These are phyloP conservation scores for Debaryomyces tyrocola DNA, from an alignment of 805 yeast species.

Conservation along the genomic window DNA sequence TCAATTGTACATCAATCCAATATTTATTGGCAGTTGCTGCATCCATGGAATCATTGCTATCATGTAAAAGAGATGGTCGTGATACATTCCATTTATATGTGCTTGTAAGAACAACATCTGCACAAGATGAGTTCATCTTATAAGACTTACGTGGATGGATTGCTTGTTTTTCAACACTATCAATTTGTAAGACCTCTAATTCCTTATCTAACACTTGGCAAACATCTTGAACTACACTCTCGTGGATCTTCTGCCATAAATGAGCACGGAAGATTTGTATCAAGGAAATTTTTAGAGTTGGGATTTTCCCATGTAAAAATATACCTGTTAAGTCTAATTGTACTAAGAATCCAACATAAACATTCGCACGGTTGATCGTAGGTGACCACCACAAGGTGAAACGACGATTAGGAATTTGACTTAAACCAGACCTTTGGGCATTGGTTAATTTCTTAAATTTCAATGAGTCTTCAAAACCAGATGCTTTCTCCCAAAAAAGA, in stretches of 20 bases:
- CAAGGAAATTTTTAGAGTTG: slow-evolving; percentile 90
- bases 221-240: slow-evolving; percentile 87
- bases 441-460: slow-evolving; percentile 93
- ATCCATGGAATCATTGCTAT: slow-evolving; percentile 62
- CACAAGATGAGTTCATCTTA: slow-evolving; percentile 93
- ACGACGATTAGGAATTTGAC: slow-evolving; percentile 96
- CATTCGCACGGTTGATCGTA: slow-evolving; percentile 95
- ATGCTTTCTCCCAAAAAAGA: slow-evolving; percentile 95
- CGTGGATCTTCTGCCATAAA: slow-evolving; percentile 98
- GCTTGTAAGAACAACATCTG: slow-evolving; percentile 80
- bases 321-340: slow-evolving; percentile 96
- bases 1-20: slow-evolving; percentile 93
- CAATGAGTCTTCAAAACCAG: slow-evolving; percentile 95
- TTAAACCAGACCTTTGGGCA: slow-evolving; percentile 95
- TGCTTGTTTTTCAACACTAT: slow-evolving; percentile 82
- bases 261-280: slow-evolving; percentile 97
- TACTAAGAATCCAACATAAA: slow-evolving; percentile 94
- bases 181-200: slow-evolving; percentile 78
- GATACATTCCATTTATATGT: slow-evolving; percentile 81
- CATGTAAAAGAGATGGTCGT: slow-evolving; percentile 76
- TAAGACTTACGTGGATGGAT: slow-evolving; percentile 97
- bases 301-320: slow-evolving; percentile 95
- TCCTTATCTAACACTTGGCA: slow-evolving; percentile 92
- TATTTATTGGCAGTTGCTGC: slow-evolving; percentile 65
- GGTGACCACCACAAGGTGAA: slow-evolving; percentile 99